Conservation (phyloP, 352 stramenopile species). For the Globisporangium spiculum region DNA sequence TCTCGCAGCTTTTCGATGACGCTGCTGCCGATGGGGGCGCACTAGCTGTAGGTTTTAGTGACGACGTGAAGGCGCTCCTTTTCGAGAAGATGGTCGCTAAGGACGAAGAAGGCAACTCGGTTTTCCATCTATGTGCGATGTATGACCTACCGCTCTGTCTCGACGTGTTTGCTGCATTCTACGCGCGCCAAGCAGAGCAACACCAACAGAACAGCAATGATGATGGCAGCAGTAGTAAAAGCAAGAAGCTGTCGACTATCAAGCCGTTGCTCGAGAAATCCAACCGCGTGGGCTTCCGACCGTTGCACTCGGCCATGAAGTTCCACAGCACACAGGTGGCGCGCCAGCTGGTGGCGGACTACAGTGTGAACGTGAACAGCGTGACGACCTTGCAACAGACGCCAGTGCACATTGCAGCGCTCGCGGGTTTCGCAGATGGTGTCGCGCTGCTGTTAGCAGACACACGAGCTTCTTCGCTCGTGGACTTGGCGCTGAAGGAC, state of each 20-base stretch:
- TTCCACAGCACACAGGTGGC: constrained; percentile 35
- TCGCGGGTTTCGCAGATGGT: constrained; percentile 40
- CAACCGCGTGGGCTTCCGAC: constrained; percentile 63
- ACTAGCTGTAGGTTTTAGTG: constrained; percentile 6
- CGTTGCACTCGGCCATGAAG: constrained; percentile 72
- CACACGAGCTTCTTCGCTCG: constrained; percentile 9
- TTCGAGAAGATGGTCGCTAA: constrained; percentile 45
- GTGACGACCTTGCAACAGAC: constrained; percentile 56
- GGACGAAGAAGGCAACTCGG: constrained; percentile 74
- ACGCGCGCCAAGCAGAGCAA: constrained; percentile 27
- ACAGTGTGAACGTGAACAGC: constrained; percentile 45
- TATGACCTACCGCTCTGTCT: constrained; percentile 53
- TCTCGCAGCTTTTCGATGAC: constrained; percentile 36
- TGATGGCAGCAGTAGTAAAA: background rate
- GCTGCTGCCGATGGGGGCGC: background rate
- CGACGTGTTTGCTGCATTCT: constrained; percentile 44
- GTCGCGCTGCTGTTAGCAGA: constrained; percentile 44
- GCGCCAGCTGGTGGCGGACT: constrained; percentile 30
- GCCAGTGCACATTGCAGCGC: constrained; percentile 63
- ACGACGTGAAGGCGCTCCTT: constrained; percentile 46
- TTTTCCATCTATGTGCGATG: constrained; percentile 79
- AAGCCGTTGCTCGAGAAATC: constrained; percentile 44
- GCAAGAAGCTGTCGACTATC: constrained; percentile 25
- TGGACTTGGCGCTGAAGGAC: constrained; percentile 39
- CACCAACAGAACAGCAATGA: constrained; percentile 15